A percentile compares a stretch with the other conserved stretches of the same genome.
phyloP scores from a whole-genome alignment of 306 rosid species.

The Trichosanthes truncata region DNA sequence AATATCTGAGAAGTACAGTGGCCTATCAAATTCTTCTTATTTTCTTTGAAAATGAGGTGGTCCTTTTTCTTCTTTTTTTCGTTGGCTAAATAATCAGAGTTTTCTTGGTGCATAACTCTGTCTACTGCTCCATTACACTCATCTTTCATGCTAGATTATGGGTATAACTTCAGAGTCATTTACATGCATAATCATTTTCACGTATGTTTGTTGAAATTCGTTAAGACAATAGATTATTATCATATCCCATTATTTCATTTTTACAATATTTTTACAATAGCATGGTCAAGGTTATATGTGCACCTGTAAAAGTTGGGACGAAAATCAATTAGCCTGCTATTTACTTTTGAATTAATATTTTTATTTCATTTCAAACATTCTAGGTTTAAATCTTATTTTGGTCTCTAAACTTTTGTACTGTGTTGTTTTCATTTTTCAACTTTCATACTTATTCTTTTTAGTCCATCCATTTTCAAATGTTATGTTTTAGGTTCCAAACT shows the following conservation, averaged over 20 bases:
- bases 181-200: background rate
- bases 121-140: background rate
- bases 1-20: conserved; percentile 54
- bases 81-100: background rate
- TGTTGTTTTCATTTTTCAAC: background rate
- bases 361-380: background rate
- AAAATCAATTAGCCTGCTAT: background rate
- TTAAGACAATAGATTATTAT: background rate
- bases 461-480: background rate
- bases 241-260: background rate
- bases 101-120: background rate
- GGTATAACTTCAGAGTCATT: background rate
- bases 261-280: background rate
- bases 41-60: conserved; percentile 47
- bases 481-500: no score
- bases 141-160: background rate
- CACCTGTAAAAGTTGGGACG: background rate
- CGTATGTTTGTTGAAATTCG: background rate
- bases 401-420: background rate
- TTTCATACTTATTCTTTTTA: background rate
- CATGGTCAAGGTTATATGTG: background rate
- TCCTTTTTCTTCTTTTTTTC: conserved; percentile 4
- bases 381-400: no score
- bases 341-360: background rate
- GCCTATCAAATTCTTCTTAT: conserved; percentile 60